Evolutionary conservation across 768 basidiomycete genomes (phyloP), one percentile per base, ranked within the genome.

Genomic region (Russula sp.): DNA sequence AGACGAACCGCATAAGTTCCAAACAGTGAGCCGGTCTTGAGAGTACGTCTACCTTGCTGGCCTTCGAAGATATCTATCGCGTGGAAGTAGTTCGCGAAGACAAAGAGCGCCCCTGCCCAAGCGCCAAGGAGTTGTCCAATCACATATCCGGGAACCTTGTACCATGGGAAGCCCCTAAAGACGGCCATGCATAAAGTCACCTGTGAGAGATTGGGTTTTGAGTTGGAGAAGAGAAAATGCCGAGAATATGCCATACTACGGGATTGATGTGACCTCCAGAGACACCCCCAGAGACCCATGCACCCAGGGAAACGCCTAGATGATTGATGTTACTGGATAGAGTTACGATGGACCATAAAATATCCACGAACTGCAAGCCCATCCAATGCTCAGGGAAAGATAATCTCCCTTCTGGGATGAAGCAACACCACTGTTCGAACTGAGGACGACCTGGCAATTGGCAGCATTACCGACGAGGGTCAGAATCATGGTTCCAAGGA

Each of bases 91-190:
- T 85, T 84, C 6, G 77, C 86, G 66, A 87, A 88, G 37, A 83
- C 72, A 47, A 84, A 70, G 1, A 79, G 80, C 14, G 81, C 81
- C 18, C 85, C 88, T 50, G 80, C 76, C 39, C 86, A 67, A 5
- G 74, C 86, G 22, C 87, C 88, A 54, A 88, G 71, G 20, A 86
- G 61, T 70, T 89, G 88, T 0, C 85, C 80, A 54, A 83, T 69
- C 51, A 88, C 80, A 71, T 84, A 91, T 22, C 68, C 78, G 0
- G 91, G 91, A 0, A 91, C 91, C 71, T 92, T 92, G 67, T 78
- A 80, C 86, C 88, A 88, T 0, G 91, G 88, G 73, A 93, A 91
- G 51, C 79, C 80, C 65, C 90, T 83, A 72, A 84, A 84, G 2
- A 82, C 76, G 4, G 87, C 88, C 50, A 91, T 69, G 14, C 84